Percentiles rank a stretch among this genome's conserved stretches.
phyloP scores from a whole-genome alignment of 2,329 filamentous ascomycete species.

The Stagonosporopsis rhizophila region DNA sequence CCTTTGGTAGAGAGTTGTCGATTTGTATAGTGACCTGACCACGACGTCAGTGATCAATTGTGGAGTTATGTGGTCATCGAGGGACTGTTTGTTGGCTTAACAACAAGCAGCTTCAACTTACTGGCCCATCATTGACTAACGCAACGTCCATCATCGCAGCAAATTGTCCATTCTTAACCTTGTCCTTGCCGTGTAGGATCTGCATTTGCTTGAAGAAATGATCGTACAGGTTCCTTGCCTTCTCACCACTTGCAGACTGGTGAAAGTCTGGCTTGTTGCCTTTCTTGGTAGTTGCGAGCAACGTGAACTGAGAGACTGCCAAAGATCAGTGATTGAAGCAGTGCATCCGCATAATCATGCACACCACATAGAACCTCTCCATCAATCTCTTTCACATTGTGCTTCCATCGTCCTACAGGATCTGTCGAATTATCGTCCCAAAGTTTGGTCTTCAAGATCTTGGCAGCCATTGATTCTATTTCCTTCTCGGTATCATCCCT shows the following conservation, averaged over 20 bases:
- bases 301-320: constrained; percentile 93
- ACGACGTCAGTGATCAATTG: constrained; percentile 3
- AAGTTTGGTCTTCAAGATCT: constrained; percentile 86
- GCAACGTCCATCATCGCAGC: constrained; percentile 99
- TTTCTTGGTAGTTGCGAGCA: constrained; percentile 92
- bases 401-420: constrained; percentile 76
- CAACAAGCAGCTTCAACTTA: constrained; percentile 67
- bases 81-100: constrained; percentile 55
- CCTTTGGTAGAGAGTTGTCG: constrained; percentile 55
- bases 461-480: constrained; percentile 80
- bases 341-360: constrained; percentile 25
- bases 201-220: constrained; percentile 81
- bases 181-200: constrained; percentile 72
- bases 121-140: constrained; percentile 83
- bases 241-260: constrained; percentile 77
- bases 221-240: constrained; percentile 83
- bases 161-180: constrained; percentile 94
- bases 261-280: constrained; percentile 96
- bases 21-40: constrained; percentile 58
- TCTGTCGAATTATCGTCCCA: constrained; percentile 82
- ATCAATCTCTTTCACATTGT: constrained; percentile 82
- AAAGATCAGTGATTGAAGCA: neutral
- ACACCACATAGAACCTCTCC: constrained; percentile 95
- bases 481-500: constrained; percentile 91
- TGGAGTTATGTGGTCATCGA: neutral